Evolutionary conservation across 2,329 filamentous ascomycete species (phyloP).

Genomic region (Nannizzia gypsea): DNA sequence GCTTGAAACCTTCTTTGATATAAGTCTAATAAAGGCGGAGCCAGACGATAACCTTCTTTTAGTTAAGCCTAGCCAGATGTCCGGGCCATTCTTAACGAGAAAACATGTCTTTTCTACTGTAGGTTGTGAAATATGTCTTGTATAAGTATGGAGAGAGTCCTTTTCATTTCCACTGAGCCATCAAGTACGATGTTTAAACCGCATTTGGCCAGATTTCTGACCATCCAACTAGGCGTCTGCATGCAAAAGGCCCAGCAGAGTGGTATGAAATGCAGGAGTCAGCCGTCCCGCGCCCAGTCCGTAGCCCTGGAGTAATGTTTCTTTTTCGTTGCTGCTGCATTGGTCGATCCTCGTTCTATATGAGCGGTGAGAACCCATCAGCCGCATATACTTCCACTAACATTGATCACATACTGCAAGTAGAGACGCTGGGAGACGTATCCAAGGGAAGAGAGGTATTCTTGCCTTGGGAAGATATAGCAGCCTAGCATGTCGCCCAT

Average conservation of each 20-base stretch:
- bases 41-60: neutral
- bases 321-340: neutral
- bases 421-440: neutral
- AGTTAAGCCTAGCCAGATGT: neutral
- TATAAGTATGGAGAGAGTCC: neutral
- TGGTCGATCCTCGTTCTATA: neutral
- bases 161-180: neutral
- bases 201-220: neutral
- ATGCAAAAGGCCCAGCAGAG: neutral
- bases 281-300: neutral
- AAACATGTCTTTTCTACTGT: neutral
- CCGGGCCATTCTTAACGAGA: neutral
- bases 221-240: neutral
- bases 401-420: neutral
- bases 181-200: neutral
- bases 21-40: neutral
- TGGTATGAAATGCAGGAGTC: neutral
- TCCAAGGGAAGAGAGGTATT: neutral
- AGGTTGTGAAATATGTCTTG: too few relatives aligned
- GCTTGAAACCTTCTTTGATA: neutral
- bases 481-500: too few relatives aligned
- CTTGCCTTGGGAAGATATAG: too few relatives aligned
- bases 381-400: neutral
- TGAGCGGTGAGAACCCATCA: conserved; percentile 2
- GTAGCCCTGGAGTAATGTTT: neutral